Percentiles rank a stretch among this genome's conserved stretches.
Evolutionary conservation across 139 green algal species (phyloP).

Genomic region (Volvox reticuliferus): DNA sequence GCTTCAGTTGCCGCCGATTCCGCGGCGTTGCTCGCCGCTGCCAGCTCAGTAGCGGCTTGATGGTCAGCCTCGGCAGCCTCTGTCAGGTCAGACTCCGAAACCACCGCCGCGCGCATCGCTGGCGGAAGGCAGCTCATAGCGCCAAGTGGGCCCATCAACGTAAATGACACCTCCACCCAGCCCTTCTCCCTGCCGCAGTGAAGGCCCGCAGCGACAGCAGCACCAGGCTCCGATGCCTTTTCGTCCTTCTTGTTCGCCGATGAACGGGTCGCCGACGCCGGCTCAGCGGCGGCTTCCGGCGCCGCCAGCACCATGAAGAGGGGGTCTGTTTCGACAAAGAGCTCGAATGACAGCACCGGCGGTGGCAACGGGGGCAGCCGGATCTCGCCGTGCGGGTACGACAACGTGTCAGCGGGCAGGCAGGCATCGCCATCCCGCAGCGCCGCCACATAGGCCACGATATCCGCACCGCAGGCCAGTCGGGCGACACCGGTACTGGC

Average conservation of each 20-base stretch:
- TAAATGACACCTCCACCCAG: constrained; percentile 41
- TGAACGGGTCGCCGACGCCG: not conserved
- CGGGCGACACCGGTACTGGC: constrained; percentile 7
- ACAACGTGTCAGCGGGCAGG: constrained; percentile 12
- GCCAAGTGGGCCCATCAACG: constrained; percentile 18
- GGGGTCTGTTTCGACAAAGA: not conserved
- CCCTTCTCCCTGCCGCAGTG: not conserved
- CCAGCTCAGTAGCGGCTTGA: not conserved
- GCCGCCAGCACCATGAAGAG: not conserved
- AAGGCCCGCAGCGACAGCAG: not conserved
- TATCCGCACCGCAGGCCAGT: not conserved
- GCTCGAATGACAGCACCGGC: not conserved
- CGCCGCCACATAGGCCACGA: not conserved
- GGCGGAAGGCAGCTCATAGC: constrained; percentile 30
- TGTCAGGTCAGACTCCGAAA: constrained; percentile 9
- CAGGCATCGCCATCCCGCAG: not conserved
- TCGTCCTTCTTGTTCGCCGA: not conserved
- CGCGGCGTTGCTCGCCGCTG: too few species aligned
- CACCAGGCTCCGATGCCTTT: not conserved
- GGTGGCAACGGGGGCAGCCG: constrained; percentile 7
- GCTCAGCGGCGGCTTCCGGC: not conserved
- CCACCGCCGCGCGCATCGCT: not conserved
- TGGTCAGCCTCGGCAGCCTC: not conserved
- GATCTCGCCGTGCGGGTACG: constrained; percentile 15
- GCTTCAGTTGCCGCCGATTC: too few species aligned